A percentile compares a stretch with the other conserved stretches of the same genome.
phyloP scores from a whole-genome alignment of 805 yeast species.

The Nakazawaea ishiwadae region DNA sequence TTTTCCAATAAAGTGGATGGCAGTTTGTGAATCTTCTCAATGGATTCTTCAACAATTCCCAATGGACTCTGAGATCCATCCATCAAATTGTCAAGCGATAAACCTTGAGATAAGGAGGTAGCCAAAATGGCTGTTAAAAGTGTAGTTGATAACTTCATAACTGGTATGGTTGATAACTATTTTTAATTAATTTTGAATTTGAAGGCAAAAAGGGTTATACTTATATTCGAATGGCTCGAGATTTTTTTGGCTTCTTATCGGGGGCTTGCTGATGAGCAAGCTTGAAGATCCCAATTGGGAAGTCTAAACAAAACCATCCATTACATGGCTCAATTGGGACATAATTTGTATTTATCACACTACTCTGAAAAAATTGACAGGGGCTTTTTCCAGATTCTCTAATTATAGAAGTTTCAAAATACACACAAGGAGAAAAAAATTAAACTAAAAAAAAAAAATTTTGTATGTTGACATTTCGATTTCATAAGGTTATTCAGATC shows the following conservation, averaged over 20 bases:
- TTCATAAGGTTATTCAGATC: too few relatives aligned
- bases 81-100: slow-evolving; percentile 10
- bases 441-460: too few relatives aligned
- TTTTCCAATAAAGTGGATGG: slow-evolving; percentile 18
- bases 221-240: slow-evolving; percentile 6
- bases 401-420: not conserved
- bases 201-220: not conserved
- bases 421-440: too few relatives aligned
- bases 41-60: slow-evolving; percentile 1
- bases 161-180: too few relatives aligned
- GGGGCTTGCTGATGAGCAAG: not conserved
- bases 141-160: slow-evolving; percentile 12
- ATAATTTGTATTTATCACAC: not conserved
- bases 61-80: slow-evolving; percentile 6
- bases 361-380: not conserved
- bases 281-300: slow-evolving; percentile 4
- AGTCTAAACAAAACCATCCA: not conserved
- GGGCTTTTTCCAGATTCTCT: not conserved
- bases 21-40: too few relatives aligned
- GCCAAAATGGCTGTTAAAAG: slow-evolving; percentile 11
- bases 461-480: not conserved
- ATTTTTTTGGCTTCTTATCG: slow-evolving; percentile 3
- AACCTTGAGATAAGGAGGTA: slow-evolving; percentile 6
- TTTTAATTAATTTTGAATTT: too few relatives aligned
- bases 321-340: not conserved